Base-by-base conservation (phyloP, 805 yeast species). In the Candida schatavii region DNA sequence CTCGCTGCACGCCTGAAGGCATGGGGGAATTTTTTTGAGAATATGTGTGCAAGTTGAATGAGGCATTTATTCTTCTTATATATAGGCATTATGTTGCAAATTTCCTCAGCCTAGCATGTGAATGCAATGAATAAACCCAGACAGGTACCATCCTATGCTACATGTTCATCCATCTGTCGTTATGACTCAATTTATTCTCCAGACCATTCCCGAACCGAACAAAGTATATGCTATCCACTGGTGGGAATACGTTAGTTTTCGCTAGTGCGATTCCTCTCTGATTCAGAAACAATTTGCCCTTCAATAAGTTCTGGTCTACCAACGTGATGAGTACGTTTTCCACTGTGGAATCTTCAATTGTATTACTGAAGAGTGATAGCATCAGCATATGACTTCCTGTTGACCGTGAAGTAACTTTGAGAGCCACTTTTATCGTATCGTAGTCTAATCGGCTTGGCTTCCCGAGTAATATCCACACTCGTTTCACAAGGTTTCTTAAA, bases 241-340 rank as follows among this genome's bases (percentile, higher is more conserved):
- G 40, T 1, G 79, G 74, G 47, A 76, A 76, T 2, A 73, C 72
- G 18, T 64, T 65, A 7, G 60, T 56, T 40, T 67, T 74, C 22
- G 77, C 68, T 7, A 75, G 53, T 0, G 77, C 62, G 2, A 72
- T 62, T 3, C 64, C 58, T 31, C 70, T 59, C 7, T 64, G 54
- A 27, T 70, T 56, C 1, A 77, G 66, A 27, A 70, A 62, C 0
- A 78, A 51, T 44, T 79, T 80, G 0, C 81, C 85, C 46, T 72
- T 76, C 27, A 81, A 49, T 14, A 78, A 53, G 42, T 74, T 77
- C 43, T 75, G 77, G 46, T 77, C 83, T 31, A 77, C 72, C n/a
- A 81, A 50, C 2, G 77, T 59, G 11, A 75, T 62, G 35, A 79
- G 55, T 5, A 80, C 49, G 40, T 77, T 79, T 45, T 80, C 84